phyloP scores from a whole-genome alignment of 116 monocot genomes.

The Cymodocea nodosa region DNA sequence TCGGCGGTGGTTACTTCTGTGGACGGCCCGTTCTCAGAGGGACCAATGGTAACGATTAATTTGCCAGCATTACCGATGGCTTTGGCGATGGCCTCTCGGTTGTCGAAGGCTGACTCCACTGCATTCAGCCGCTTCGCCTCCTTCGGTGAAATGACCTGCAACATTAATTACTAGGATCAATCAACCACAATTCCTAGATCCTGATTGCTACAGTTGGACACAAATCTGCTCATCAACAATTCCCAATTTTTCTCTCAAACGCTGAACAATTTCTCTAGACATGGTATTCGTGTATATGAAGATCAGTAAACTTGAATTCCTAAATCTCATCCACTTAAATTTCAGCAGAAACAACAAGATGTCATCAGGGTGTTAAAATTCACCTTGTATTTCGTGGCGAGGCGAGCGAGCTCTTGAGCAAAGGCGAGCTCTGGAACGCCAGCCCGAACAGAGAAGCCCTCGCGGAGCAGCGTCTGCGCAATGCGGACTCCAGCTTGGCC shows the following conservation, averaged over 20 bases:
- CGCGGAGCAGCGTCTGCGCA: slow-evolving; percentile 41
- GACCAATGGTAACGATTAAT: slow-evolving; percentile 52
- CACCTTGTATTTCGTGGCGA: slow-evolving; percentile 64
- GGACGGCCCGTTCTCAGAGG: slow-evolving; percentile 43
- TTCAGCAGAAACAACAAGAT: too few species aligned
- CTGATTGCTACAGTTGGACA: too few species aligned
- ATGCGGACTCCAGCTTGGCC: slow-evolving; percentile 66
- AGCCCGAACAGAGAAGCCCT: slow-evolving; percentile 69
- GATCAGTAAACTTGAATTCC: too few species aligned
- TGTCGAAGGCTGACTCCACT: slow-evolving; percentile 41
- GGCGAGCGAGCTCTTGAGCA: slow-evolving; percentile 69
- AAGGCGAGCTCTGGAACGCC: slow-evolving; percentile 70
- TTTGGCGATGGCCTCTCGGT: slow-evolving; percentile 62
- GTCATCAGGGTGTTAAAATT: background rate
- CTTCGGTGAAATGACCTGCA: slow-evolving; percentile 48
- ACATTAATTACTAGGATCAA: background rate
- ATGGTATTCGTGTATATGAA: too few species aligned
- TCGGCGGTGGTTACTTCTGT: slow-evolving; percentile 50
- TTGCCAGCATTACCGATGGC: slow-evolving; percentile 77
- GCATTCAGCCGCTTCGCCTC: slow-evolving; percentile 70
- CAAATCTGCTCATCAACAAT: too few species aligned
- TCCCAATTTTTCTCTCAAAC: too few species aligned
- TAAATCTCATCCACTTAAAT: too few species aligned
- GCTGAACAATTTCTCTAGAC: too few species aligned
- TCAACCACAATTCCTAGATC: too few species aligned